These are phyloP conservation scores for Hansenula sp. DNA, from an alignment of 1,139 yeast species.

Conservation along the genomic window DNA sequence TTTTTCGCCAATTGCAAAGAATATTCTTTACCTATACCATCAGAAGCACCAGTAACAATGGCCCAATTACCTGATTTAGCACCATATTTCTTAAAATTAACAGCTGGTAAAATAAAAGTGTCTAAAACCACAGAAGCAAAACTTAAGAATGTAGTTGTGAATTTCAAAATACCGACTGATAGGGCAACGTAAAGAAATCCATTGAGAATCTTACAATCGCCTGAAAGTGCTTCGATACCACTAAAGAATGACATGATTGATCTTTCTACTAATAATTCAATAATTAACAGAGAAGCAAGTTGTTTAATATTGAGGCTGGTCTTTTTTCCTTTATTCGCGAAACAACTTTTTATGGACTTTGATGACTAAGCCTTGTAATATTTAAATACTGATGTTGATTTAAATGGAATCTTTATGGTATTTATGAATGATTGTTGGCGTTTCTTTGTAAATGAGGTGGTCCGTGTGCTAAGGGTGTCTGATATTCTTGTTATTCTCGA, in stretches of 20 bases:
- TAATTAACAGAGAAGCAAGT: too few species aligned
- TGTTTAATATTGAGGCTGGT: too few species aligned
- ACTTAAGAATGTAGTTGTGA: constrained; percentile 41
- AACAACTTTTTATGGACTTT: too few species aligned
- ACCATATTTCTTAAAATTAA: constrained; percentile 68
- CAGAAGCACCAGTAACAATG: constrained; percentile 93
- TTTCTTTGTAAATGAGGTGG: too few species aligned
- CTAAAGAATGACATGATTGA: constrained; percentile 23
- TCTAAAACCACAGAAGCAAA: constrained; percentile 44
- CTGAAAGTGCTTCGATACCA: constrained; percentile 21
- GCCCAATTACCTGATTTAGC: constrained; percentile 64
- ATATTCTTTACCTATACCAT: constrained; percentile 94
- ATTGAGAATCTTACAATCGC: constrained; percentile 18
- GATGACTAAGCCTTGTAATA: too few species aligned
- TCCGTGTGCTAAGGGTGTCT: too few species aligned
- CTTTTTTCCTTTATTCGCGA: too few species aligned
- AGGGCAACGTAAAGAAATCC: constrained; percentile 31
- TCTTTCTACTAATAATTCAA: background rate
- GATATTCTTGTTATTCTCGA: too few species aligned
- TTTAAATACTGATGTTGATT: too few species aligned
- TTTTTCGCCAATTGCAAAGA: constrained; percentile 78
- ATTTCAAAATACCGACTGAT: constrained; percentile 44
- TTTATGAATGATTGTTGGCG: too few species aligned
- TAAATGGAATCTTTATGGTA: too few species aligned
- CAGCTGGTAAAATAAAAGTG: constrained; percentile 60